Base-by-base conservation (phyloP, 2,329 filamentous ascomycete species). In the Huntiella abstrusa region DNA sequence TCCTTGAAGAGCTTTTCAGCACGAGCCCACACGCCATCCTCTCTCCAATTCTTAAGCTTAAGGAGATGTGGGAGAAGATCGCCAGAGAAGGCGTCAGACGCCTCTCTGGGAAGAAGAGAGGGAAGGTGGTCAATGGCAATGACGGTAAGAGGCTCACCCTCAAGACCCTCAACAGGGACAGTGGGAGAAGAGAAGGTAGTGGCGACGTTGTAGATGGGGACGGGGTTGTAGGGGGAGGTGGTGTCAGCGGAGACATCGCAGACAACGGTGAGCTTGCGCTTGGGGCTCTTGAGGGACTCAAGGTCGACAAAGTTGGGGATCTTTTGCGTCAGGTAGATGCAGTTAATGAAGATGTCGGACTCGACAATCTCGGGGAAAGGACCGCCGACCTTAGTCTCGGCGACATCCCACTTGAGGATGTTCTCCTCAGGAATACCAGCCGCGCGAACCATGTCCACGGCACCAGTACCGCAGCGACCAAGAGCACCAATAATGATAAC, bases 121-220 rank as follows among this genome's bases (percentile, higher is more conserved):
- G 85, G 84, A 45, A 92, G 69, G 58, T 92, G 84, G 61, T 92
- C 83, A 56, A 92, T 91, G 59, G 77, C 81, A 62, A 95, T 93
- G 54, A 95, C 83, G 41, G 73, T 78, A 48, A 94, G 64, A 1
- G 75, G 71, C 45, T 66, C 64, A 46, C 66, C 59, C 62, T 69
- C 56, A 65, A 73, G 52, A 69, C 75, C 61, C 33, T 75, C 66
- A 17, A 91, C 81, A 1, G 77, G 71, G 0, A 93, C 78, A 1
- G 85, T 94, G n/a, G 87, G 88, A 58, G 83, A 77, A 58, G 77
- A 75, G 59, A 95, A 95, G 16, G 85, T 91, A 41, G 83, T 94
- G 61, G 83, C 83, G 58, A 82, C 75, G 53, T 71, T 70, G 68
- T 93, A 94, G 58, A 94, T 78, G 17, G 86, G 86, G 47, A 87